Conservation (phyloP, 768 basidiomycete species). For the Tylopilus vinaceipallidus region DNA sequence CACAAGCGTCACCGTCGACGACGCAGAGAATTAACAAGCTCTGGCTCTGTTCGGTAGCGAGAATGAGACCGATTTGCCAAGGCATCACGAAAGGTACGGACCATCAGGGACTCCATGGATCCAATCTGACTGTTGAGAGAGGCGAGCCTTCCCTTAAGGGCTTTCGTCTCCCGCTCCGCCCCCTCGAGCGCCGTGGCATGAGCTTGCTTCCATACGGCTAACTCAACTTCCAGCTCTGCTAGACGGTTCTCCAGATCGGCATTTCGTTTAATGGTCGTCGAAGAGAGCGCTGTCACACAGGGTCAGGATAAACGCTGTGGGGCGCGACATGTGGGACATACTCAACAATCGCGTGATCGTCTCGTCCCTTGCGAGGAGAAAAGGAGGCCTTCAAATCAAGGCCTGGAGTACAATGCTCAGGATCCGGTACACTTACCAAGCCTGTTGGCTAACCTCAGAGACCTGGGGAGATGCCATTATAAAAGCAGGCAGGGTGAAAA, state of each 20-base stretch:
- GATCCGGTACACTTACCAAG: constrained; percentile 49
- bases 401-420: constrained; percentile 10
- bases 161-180: constrained; percentile 59
- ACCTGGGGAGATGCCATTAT: constrained; percentile 54
- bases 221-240: constrained; percentile 65
- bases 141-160: constrained; percentile 66
- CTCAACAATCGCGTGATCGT: constrained; percentile 60
- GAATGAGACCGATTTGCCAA: neutral
- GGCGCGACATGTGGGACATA: constrained; percentile 29
- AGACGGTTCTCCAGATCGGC: constrained; percentile 62
- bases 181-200: constrained; percentile 61
- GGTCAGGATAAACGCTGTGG: constrained; percentile 11
- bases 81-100: constrained; percentile 9
- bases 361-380: constrained; percentile 55
- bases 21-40: constrained; percentile 71
- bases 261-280: constrained; percentile 61
- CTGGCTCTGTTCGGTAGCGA: constrained; percentile 44
- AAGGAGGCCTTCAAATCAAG: constrained; percentile 19
- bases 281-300: constrained; percentile 52
- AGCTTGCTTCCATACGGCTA: constrained; percentile 69
- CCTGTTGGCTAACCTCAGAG: constrained; percentile 59
- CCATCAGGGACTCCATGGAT: constrained; percentile 52
- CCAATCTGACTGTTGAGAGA: constrained; percentile 65
- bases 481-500: constrained; percentile 38
- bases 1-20: constrained; percentile 68